A percentile compares a stretch with the other conserved stretches of the same genome.
These are phyloP conservation scores for Jaltomata sinuosa DNA, from an alignment of 257 asterid species.

Conservation along the genomic window DNA sequence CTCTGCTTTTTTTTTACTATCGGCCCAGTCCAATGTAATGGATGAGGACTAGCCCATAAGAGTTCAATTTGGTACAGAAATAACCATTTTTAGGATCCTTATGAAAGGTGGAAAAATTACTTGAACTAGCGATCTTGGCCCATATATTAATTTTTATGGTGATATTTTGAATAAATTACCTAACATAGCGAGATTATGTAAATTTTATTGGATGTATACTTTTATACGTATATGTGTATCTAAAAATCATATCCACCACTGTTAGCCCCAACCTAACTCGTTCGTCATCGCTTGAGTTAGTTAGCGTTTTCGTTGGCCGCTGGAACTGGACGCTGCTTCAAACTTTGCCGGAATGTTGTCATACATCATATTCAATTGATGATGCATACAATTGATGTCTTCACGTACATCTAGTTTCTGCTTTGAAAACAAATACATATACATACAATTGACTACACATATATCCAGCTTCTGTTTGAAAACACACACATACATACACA, in stretches of 20 bases:
- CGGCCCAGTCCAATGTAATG: not conserved
- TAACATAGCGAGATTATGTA: not conserved
- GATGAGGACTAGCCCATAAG: not conserved
- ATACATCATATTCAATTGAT: no score
- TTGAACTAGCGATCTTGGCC: no score
- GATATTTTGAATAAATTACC: not conserved
- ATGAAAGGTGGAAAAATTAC: not conserved
- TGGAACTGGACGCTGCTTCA: not conserved
- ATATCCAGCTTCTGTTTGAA: no score
- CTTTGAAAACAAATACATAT: not conserved
- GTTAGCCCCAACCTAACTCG: not conserved
- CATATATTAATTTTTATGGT: not conserved
- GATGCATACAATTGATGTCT: not conserved
- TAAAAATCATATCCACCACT: not conserved
- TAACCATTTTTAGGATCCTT: not conserved
- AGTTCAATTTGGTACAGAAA: not conserved
- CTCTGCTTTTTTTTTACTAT: no score
- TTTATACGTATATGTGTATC: not conserved
- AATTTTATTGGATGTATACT: no score
- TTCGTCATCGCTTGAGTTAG: not conserved
- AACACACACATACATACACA: not conserved
- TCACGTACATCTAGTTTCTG: not conserved
- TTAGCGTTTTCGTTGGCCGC: not conserved
- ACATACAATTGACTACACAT: not conserved
- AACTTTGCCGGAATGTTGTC: not conserved